Conservation (phyloP, 345 rosid species). For the Ceriops zippeliana region DNA sequence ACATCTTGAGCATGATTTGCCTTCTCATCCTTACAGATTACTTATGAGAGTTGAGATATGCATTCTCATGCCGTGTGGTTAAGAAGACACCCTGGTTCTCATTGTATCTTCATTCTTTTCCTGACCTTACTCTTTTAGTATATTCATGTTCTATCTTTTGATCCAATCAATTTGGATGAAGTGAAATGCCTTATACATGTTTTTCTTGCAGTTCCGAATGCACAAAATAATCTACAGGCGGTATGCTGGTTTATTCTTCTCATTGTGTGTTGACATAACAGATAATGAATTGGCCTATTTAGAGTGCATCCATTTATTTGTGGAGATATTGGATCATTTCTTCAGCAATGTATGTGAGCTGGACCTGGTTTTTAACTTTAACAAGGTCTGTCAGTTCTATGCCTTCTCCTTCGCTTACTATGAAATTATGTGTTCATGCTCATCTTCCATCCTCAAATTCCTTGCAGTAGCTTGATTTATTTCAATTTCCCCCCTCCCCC, state of each 20-base stretch:
- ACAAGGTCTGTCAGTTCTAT: constrained; percentile 54
- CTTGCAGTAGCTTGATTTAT: background rate
- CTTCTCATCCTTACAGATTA: background rate
- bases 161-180: background rate
- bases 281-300: constrained; percentile 92
- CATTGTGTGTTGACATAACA: constrained; percentile 90
- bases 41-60: background rate
- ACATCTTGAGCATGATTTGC: too few species aligned
- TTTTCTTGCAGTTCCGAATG: constrained; percentile 69
- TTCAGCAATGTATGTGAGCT: constrained; percentile 99
- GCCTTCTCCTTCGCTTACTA: background rate
- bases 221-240: constrained; percentile 96
- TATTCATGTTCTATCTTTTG: background rate
- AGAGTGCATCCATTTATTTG: constrained; percentile 92
- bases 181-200: background rate
- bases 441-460: background rate
- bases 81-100: background rate
- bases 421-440: background rate
- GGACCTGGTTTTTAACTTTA: constrained; percentile 92
- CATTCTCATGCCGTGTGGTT: too few species aligned
- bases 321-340: constrained; percentile 96
- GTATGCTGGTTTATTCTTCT: constrained; percentile 91
- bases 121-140: background rate
- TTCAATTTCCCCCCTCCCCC: background rate
- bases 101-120: background rate